Conservation (phyloP, 495 filamentous ascomycete species). For the Jackrogersella multiformis region DNA sequence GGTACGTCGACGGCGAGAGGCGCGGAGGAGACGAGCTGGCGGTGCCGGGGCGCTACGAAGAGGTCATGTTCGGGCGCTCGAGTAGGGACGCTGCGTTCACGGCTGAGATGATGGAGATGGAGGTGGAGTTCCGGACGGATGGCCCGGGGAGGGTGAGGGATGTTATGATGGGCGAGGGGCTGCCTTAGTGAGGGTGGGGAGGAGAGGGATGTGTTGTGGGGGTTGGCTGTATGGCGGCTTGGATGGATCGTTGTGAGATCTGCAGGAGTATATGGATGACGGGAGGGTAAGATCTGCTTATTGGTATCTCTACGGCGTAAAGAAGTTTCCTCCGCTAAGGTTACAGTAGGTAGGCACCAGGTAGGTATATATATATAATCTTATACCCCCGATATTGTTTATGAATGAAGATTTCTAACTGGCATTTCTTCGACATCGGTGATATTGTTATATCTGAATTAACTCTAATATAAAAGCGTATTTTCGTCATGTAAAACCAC, state of each 20-base stretch:
- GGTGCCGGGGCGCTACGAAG: conserved; percentile 36
- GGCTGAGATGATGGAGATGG: conserved; percentile 18
- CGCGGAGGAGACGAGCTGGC: conserved; percentile 18
- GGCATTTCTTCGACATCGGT: no score
- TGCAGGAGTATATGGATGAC: background rate
- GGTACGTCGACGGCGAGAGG: conserved; percentile 13
- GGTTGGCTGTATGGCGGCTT: background rate
- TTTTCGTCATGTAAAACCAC: no score
- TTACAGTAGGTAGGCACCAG: no score
- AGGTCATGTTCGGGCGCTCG: conserved; percentile 40
- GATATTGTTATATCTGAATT: no score
- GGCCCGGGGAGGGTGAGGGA: conserved; percentile 24
- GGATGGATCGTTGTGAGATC: background rate
- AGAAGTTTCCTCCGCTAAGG: no score
- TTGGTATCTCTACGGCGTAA: no score
- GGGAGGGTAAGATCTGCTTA: background rate
- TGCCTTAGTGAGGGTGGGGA: background rate
- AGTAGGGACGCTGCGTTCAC: conserved; percentile 33
- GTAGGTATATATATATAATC: no score
- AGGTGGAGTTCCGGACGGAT: conserved; percentile 22
- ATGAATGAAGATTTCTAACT: no score
- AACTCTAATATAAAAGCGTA: no score
- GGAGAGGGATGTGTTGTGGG: no score
- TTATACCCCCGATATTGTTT: no score
- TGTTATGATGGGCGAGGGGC: conserved; percentile 9